Conservation (phyloP, 805 yeast genomes). For the Nakazawaea wickerhamii region DNA sequence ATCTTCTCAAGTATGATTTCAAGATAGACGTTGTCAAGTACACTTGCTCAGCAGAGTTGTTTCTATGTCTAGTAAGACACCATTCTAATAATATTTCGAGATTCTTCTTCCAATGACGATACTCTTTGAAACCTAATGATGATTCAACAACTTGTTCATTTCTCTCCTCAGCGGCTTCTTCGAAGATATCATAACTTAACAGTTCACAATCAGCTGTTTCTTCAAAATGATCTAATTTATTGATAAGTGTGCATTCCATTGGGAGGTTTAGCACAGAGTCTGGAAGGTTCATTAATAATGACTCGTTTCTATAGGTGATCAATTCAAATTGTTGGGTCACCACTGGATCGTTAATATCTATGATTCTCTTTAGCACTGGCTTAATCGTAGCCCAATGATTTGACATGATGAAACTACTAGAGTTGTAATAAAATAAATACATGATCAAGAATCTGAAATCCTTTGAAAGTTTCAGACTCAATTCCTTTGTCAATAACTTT, state of each 20-base stretch:
- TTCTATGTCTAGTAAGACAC: slow-evolving; percentile 24
- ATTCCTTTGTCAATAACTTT: slow-evolving; percentile 14
- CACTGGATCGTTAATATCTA: slow-evolving; percentile 27
- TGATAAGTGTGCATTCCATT: slow-evolving; percentile 18
- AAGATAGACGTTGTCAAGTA: slow-evolving; percentile 22
- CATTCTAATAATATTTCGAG: slow-evolving; percentile 23
- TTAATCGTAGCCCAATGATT: slow-evolving; percentile 54
- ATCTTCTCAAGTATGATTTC: slow-evolving; percentile 7
- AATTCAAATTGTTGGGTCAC: slow-evolving; percentile 48
- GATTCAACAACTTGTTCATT: background rate
- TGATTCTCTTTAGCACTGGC: slow-evolving; percentile 37
- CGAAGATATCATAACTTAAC: slow-evolving; percentile 17
- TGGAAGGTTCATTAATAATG: slow-evolving; percentile 48
- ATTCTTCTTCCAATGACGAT: slow-evolving; percentile 22
- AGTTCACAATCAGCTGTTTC: slow-evolving; percentile 15
- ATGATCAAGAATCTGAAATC: slow-evolving; percentile 29
- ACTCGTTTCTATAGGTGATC: slow-evolving; percentile 64
- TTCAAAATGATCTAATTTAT: slow-evolving; percentile 23
- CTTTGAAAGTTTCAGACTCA: slow-evolving; percentile 6
- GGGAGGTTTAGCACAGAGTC: slow-evolving; percentile 9
- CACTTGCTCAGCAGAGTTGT: slow-evolving; percentile 17
- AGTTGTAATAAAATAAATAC: slow-evolving; percentile 41
- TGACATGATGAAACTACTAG: slow-evolving; percentile 61
- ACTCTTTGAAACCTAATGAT: background rate
- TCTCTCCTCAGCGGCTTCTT: slow-evolving; percentile 17